Conservation (phyloP, 1,284 basidiomycete genomes). For the Cryptococcus floricola region DNA sequence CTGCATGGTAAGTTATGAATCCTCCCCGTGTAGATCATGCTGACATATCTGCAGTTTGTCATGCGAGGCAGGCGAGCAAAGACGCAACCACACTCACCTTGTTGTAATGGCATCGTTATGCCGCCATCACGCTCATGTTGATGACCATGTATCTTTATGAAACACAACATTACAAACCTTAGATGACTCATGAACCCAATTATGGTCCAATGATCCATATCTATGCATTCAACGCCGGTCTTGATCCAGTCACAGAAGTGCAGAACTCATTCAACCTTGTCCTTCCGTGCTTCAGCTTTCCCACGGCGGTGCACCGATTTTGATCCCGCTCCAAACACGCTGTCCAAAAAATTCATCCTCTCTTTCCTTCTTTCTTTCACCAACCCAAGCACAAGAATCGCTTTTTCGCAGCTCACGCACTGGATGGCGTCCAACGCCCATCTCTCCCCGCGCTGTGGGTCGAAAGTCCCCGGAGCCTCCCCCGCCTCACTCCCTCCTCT, state of each 20-base stretch:
- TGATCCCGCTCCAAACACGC: too few relatives aligned
- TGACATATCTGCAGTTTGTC: too few relatives aligned
- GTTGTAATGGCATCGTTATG: neutral
- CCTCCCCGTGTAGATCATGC: too few relatives aligned
- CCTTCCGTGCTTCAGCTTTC: too few relatives aligned
- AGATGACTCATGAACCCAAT: too few relatives aligned
- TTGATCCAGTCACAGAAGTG: too few relatives aligned
- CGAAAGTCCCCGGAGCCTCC: constrained; percentile 49
- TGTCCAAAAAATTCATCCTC: constrained; percentile 1
- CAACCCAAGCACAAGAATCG: constrained; percentile 43
- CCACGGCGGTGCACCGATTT: too few relatives aligned
- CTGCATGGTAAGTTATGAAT: too few relatives aligned
- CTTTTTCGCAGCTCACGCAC: constrained; percentile 45
- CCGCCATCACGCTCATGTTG: neutral
- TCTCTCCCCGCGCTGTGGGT: constrained; percentile 38
- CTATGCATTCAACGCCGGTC: too few relatives aligned
- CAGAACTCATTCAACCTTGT: too few relatives aligned
- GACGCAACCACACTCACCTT: neutral
- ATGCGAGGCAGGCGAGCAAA: neutral
- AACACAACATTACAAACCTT: neutral
- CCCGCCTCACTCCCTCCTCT: neutral
- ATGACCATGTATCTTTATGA: neutral
- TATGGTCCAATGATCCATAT: too few relatives aligned
- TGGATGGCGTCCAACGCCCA: constrained; percentile 10
- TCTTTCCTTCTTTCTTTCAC: constrained; percentile 17